These are phyloP conservation scores for Raphanus sativus DNA, from an alignment of 345 rosid species.

Conservation along the genomic window DNA sequence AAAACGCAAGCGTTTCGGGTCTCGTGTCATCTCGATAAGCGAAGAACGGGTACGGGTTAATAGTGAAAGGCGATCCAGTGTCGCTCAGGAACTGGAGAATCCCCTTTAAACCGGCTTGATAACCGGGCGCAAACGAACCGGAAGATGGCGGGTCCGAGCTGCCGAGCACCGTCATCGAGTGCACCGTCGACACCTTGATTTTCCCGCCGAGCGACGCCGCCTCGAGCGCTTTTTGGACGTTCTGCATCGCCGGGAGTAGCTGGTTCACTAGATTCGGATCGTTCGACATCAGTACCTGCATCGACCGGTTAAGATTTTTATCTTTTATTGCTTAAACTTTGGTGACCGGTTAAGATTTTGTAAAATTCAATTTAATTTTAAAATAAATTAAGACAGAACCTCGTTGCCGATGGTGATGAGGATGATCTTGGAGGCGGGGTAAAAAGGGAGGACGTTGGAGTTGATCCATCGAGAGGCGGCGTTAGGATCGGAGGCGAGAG, in stretches of 20 bases:
- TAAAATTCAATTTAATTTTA: not conserved
- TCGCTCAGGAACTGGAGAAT: constrained; percentile 68
- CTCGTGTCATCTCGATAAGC: constrained; percentile 85
- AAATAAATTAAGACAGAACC: constrained; percentile 43
- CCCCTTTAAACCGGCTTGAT: constrained; percentile 57
- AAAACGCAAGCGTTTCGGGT: constrained; percentile 83
- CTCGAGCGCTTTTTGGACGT: constrained; percentile 67
- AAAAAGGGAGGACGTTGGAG: constrained; percentile 68
- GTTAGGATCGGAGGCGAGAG: constrained; percentile 75
- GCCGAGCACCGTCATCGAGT: constrained; percentile 74
- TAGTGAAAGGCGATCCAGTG: constrained; percentile 67
- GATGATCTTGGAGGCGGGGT: constrained; percentile 81
- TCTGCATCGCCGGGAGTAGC: constrained; percentile 84
- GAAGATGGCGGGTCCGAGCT: constrained; percentile 88
- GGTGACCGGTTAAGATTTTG: too few relatives aligned
- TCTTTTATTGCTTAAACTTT: too few relatives aligned
- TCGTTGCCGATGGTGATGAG: constrained; percentile 90
- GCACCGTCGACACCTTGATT: constrained; percentile 85
- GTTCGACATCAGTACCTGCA: constrained; percentile 61
- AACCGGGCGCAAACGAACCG: constrained; percentile 58
- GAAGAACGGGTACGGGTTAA: constrained; percentile 90
- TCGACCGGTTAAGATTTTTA: not conserved
- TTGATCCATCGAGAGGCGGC: constrained; percentile 71
- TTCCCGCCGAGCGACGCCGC: constrained; percentile 69
- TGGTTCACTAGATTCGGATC: constrained; percentile 71